Evolutionary conservation across 257 asterid species (phyloP), one percentile per base, ranked within the genome.

Genomic region (Sherardia arvensis): DNA sequence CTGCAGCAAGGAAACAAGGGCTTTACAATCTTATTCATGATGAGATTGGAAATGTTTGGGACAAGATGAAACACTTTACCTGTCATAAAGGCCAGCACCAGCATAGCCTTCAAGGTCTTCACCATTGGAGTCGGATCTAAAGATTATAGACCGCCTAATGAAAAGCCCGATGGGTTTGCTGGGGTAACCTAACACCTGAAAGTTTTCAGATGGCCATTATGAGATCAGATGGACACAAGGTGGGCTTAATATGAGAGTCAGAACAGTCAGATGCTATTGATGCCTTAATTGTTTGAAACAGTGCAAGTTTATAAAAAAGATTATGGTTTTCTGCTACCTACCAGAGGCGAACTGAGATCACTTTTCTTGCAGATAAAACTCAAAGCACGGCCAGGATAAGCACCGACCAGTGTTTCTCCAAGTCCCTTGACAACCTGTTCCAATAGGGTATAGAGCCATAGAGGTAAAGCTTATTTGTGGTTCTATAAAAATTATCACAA

Each of bases 41-140:
- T 43, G 56, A 49, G 26, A 2, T 49, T 20, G 56, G 1, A 47
- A 15, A 47, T 47, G 23, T 40, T 43, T 43, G 21, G 51, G 20
- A 43, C 8, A 28, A 29, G 34, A 38, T 32, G n/a, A n/a, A 21
- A 45, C 71, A 70, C 28, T 40, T 70, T 80, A 93, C 99, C 97
- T 93, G 64, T 93, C 99, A 34, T 93, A 93, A 66, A 93, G 97
- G 56, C 99, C 99, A 25, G 99, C 99, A 43, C 97, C 97, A 15
- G 97, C 99, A 81, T 93, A 93, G 62, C 98, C 97, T 82, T 90
- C 99, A 36, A 93, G 84, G 84, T 93, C 99, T 77, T 93, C 99
- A 43, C 99, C 99, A 73, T 93, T 93, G 32, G 99, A 93, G 80
- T 93, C 99, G 53, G 99, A 93, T 67, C 99, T 84, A 85, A 93